Base-by-base conservation (phyloP, 345 rosid species). In the Hirschfeldia incana region DNA sequence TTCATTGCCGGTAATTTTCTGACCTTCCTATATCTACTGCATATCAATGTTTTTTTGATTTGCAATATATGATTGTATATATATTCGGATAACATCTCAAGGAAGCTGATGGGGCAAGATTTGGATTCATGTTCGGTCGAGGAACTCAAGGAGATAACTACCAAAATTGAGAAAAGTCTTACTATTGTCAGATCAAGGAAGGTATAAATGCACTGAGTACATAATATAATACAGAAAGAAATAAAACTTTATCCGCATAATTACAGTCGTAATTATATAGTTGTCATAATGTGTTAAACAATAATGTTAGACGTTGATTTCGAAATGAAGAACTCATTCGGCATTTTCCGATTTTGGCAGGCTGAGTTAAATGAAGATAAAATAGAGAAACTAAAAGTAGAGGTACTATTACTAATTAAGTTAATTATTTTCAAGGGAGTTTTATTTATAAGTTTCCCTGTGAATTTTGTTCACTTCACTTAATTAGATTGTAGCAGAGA, bases 61-160 rank as follows among this genome's bases (percentile, higher is more conserved):
- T 61, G 36, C 36, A 61, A 5, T 49, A 6, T 34, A 8, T 65
- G 37, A 65, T 36, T 65, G 11, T 74, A 29, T 59, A 11, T 46
- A 28, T 32, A 9, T n/a, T 27, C 64, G n/a, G 15, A 69, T 42
- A 44, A 46, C 34, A 69, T 70, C 28, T 69, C 61, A 61, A 86
- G 96, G 83, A 89, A 81, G 81, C 80, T 91, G 73, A 57, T 82
- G 78, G 97, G 94, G 73, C 84, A 86, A 68, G 73, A 70, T 60
- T 75, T 89, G 65, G 86, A 29, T 58, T 80, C 85, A 0, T 86
- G 88, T 65, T 85, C 88, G 0, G 3, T 75, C 0, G 84, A 86
- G 17, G 91, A 89, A 37, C 88, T 88, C 73, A 79, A 81, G 11
- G 85, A 83, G 64, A 73, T 86, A 36, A 76, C 62, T 12, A 30